Evolutionary conservation across 2,329 filamentous ascomycete species (phyloP).

Genomic region (Lachnellula arida): DNA sequence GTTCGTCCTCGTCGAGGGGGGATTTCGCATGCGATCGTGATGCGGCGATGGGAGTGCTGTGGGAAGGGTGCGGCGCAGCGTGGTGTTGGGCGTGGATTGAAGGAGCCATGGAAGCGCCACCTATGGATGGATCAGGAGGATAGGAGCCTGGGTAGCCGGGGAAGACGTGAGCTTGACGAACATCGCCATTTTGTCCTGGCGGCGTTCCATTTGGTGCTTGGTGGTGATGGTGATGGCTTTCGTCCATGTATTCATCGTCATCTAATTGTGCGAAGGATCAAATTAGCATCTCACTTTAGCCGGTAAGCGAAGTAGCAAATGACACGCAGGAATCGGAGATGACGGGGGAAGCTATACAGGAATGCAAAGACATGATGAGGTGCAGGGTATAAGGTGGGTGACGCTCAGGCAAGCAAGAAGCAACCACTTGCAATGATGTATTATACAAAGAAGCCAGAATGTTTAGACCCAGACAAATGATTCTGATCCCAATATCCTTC

Average conservation of each 20-base stretch:
- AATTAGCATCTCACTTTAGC: constrained; percentile 32
- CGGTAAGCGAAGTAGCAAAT: constrained; percentile 22
- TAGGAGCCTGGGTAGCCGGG: constrained; percentile 61
- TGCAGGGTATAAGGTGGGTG: constrained; percentile 22
- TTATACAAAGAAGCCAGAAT: constrained; percentile 32
- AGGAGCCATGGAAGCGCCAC: constrained; percentile 58
- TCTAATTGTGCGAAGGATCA: constrained; percentile 38
- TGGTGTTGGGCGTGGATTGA: constrained; percentile 43
- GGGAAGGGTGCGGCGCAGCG: constrained; percentile 41
- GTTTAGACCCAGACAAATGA: constrained; percentile 17
- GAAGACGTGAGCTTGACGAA: constrained; percentile 72
- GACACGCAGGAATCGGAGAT: constrained; percentile 12
- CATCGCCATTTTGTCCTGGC: constrained; percentile 51
- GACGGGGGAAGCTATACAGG: constrained; percentile 23
- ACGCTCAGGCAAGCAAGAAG: constrained; percentile 23
- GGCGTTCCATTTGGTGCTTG: constrained; percentile 53
- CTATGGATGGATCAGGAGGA: constrained; percentile 52
- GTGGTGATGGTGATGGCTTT: constrained; percentile 63
- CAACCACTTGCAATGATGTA: constrained; percentile 33
- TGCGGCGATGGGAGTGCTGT: constrained; percentile 35
- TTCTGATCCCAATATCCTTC: constrained; percentile 13
- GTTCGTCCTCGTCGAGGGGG: constrained; percentile 41
- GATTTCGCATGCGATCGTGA: constrained; percentile 21
- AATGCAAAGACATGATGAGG: constrained; percentile 26
- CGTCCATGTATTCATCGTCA: constrained; percentile 58